Evolutionary conservation across 2,329 filamentous ascomycete genomes (phyloP), one percentile per base, ranked within the genome.

Genomic region (Xylaria sp.): DNA sequence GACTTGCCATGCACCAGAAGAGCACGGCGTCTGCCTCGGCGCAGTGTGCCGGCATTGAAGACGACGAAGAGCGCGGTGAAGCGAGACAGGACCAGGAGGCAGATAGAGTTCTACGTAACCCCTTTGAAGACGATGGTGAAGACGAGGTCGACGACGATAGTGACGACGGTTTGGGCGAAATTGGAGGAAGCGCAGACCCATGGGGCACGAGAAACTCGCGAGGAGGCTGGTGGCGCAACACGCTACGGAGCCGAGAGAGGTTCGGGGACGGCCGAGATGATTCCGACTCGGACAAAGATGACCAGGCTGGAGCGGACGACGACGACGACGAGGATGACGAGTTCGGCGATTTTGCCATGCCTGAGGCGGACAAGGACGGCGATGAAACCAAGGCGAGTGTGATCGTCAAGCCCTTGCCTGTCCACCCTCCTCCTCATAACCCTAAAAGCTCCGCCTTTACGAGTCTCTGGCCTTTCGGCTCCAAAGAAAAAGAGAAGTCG

Each of bases 1-100:
- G 94, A 13, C 86, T 98, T 76, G 88, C 93, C 1, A 88, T 92
- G 81, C 92, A 93, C 72, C 88, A 90, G 73, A 91, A 93, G 79
- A 88, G 89, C 72, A 81, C 84, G 5, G 80, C 83, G 27, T 81
- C 81, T 1, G 75, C 84, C 1, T 81, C 81, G 1, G 72, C 81
- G 27, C 78, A 80, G 65, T 74, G 82, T 68, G 78, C 79, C 13
- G 79, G 78, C 2, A 78, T 81, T 8, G 83, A 84, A 27, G 81
- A 81, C 27, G 81, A 80, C 2, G 79, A 81, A 5, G 82, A 82
- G 50, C 78, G 76, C 13, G 75, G 79, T 21, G 80, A 76, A 16
- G 70, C 71, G 44, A 73, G 73, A 2, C 72, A 70, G 44, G 71
- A 65, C 62, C 29, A 71, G 47, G 65, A 69, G 47, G 12, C 72